Evolutionary conservation across 108 stramenopile genomes (phyloP).

Genomic region (Cafeteria roenbergensis): DNA sequence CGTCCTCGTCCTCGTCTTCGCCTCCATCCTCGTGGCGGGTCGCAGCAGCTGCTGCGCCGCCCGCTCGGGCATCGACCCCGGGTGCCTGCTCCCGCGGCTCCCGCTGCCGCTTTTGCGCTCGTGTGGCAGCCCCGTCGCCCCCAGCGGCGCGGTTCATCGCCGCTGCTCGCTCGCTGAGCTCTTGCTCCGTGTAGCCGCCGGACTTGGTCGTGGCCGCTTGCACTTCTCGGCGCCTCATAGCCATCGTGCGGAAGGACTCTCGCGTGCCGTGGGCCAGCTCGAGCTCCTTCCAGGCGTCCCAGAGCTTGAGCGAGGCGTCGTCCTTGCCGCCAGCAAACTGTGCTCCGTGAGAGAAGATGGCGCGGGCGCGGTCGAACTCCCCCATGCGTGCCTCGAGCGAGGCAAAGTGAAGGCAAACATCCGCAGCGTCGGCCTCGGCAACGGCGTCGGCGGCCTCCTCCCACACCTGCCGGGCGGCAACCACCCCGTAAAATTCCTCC

Average conservation of each 20-base stretch:
- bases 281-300: slow-evolving; percentile 90
- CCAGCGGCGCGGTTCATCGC: too few species aligned
- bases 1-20: too few species aligned
- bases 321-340: slow-evolving; percentile 83
- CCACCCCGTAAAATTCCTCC: slow-evolving; percentile 65
- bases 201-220: slow-evolving; percentile 71
- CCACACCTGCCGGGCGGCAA: slow-evolving; percentile 72
- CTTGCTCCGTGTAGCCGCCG: slow-evolving; percentile 79
- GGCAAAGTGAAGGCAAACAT: slow-evolving; percentile 80
- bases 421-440: slow-evolving; percentile 39
- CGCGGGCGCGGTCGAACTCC: slow-evolving; percentile 85
- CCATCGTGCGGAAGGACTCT: slow-evolving; percentile 93
- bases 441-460: slow-evolving; percentile 74
- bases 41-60: too few species aligned
- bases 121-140: too few species aligned
- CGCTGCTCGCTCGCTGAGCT: slow-evolving; percentile 47
- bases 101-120: too few species aligned
- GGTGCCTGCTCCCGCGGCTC: too few species aligned
- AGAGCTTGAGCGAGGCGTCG: slow-evolving; percentile 56
- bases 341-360: slow-evolving; percentile 68
- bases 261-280: slow-evolving; percentile 89
- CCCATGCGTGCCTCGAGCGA: slow-evolving; percentile 74
- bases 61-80: too few species aligned
- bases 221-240: slow-evolving; percentile 75
- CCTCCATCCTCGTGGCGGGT: too few species aligned